phyloP scores from a whole-genome alignment of 169 alveolate species.

The Plasmodium reichenowi region DNA sequence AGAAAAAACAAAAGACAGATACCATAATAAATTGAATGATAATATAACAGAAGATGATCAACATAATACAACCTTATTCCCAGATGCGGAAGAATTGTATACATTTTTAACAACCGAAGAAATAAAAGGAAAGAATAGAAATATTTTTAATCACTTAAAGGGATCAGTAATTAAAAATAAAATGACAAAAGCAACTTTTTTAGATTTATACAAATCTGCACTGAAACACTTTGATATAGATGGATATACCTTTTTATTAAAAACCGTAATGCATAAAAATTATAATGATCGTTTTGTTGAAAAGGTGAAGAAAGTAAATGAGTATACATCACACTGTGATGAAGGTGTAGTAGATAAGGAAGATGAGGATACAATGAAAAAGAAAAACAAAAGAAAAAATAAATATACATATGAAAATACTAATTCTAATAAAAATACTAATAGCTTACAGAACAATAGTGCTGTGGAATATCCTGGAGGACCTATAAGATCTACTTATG shows the following conservation, averaged over 20 bases:
- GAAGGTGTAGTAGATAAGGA: not conserved
- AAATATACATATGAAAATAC: no score
- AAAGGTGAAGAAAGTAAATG: constrained; percentile 33
- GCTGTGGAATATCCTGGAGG: constrained; percentile 83
- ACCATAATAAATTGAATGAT: no score
- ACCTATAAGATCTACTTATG: constrained; percentile 77
- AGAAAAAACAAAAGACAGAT: no score
- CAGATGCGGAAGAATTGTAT: constrained; percentile 53
- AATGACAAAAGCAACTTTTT: constrained; percentile 23
- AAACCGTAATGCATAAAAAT: constrained; percentile 60
- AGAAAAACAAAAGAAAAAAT: not conserved
- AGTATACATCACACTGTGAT: constrained; percentile 76
- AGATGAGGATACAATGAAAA: not conserved
- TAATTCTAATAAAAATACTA: no score
- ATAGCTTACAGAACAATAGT: not conserved
- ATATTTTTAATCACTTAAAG: constrained; percentile 1
- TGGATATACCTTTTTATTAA: constrained; percentile 81
- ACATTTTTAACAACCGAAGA: constrained; percentile 10
- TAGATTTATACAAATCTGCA: constrained; percentile 76
- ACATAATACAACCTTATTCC: constrained; percentile 14
- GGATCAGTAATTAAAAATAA: constrained; percentile 7
- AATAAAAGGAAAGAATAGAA: not conserved
- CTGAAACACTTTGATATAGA: constrained; percentile 77
- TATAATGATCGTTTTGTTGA: constrained; percentile 58
- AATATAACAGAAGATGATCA: not conserved